These are phyloP conservation scores for Pythium sp. DNA, from an alignment of 352 stramenopile genomes.

Conservation along the genomic window DNA sequence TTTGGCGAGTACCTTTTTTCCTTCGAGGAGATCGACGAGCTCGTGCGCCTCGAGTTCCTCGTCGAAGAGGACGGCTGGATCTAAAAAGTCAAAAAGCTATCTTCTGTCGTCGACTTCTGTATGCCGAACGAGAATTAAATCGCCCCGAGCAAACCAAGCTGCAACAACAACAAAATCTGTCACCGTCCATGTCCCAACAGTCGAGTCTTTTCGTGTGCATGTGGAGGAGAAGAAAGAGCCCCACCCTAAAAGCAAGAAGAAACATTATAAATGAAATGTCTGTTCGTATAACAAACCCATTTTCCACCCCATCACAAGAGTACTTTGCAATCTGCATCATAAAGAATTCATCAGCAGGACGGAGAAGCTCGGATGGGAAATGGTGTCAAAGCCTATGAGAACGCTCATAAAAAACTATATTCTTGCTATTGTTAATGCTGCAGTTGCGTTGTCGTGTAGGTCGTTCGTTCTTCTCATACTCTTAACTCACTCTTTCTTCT, in stretches of 20 bases:
- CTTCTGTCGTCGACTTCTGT: neutral
- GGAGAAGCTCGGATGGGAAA: neutral
- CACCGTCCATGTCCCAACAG: neutral
- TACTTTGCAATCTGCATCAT: neutral
- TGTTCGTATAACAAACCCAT: neutral
- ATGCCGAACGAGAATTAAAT: neutral
- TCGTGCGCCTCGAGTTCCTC: slow-evolving; percentile 75
- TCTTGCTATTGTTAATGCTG: neutral
- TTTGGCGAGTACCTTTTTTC: slow-evolving; percentile 47
- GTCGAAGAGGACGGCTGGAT: slow-evolving; percentile 84
- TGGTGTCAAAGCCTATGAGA: neutral
- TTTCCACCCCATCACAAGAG: neutral
- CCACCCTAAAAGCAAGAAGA: neutral
- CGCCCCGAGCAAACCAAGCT: neutral
- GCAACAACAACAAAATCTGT: neutral
- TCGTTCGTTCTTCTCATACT: neutral
- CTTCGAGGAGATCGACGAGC: slow-evolving; percentile 50
- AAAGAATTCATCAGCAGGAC: neutral
- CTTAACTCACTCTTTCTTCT: neutral
- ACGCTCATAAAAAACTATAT: neutral
- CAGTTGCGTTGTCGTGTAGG: neutral
- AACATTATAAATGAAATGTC: slow-evolving; percentile 1
- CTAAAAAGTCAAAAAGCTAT: slow-evolving; percentile 23
- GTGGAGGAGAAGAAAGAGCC: neutral
- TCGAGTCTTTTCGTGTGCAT: neutral